A percentile compares a stretch with the other conserved stretches of the same genome.
Conservation (phyloP, 352 stramenopile genomes). For the Globisporangium megalacanthum region DNA sequence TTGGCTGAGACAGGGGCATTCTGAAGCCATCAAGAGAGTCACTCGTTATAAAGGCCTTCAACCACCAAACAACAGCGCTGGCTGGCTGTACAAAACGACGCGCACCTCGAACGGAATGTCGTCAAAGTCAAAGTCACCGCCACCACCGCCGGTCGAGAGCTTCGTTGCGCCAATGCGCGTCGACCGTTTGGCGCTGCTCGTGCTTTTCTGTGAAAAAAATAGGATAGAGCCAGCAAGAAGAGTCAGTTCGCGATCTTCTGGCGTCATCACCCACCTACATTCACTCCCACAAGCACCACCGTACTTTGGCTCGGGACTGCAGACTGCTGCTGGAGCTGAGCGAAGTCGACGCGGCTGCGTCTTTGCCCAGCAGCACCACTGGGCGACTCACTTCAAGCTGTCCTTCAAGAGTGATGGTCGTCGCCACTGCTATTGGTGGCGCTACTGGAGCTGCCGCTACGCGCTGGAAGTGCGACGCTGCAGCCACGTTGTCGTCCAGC, state of each 20-base stretch:
- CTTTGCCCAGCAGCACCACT: constrained; percentile 66
- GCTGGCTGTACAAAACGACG: background rate
- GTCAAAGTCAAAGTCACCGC: constrained; percentile 84
- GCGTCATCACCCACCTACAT: background rate
- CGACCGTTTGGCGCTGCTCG: constrained; percentile 35
- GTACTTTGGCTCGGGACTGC: constrained; percentile 60
- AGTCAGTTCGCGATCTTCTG: background rate
- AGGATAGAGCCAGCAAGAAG: background rate
- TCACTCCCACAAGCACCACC: background rate
- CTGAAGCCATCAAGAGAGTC: constrained; percentile 19
- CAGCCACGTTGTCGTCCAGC: constrained; percentile 22
- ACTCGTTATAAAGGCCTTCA: background rate
- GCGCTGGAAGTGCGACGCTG: constrained; percentile 51
- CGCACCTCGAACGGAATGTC: constrained; percentile 81
- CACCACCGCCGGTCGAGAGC: constrained; percentile 37
- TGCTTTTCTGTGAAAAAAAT: constrained; percentile 24
- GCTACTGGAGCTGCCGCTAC: constrained; percentile 4
- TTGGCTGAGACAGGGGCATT: constrained; percentile 50
- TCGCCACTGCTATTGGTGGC: background rate
- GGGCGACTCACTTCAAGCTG: constrained; percentile 58
- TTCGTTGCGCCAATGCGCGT: constrained; percentile 74
- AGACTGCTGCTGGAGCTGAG: constrained; percentile 38
- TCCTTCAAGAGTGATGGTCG: constrained; percentile 13
- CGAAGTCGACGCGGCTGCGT: constrained; percentile 34
- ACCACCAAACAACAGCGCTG: background rate